Evolutionary conservation across 257 asterid genomes (phyloP), one percentile per base, ranked within the genome.

Genomic region (Avicennia marina): DNA sequence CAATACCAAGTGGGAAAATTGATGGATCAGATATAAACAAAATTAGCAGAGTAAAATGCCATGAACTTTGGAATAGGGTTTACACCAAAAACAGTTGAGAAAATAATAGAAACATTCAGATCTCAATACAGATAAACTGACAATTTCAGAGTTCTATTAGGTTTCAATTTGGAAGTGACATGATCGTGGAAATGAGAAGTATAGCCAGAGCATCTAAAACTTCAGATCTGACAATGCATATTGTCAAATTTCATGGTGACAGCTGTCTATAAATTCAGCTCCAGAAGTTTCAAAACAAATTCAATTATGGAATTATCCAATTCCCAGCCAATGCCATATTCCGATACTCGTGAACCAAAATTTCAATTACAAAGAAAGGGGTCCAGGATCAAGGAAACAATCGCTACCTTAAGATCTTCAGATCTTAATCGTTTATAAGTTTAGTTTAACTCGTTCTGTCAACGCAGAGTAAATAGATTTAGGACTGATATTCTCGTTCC

Each of bases 161-260:
- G 41, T 56, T 13, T 48, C 24, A n/a, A 24, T 55, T 46, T 26
- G 29, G 47, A 67, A 54, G 57, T 43, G 43, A 34, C 33, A 46
- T 15, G 13, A 53, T 24, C 38, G 27, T 9, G 16, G 17, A 39
- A 15, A 33, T 10, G 7, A 11, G 48, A 34, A 21, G 49, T 29
- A 56, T 15, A 40, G 12, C 13, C 31, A 9, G n/a, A 44, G 64
- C 68, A 58, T 53, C 55, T 11, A 31, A 39, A 45, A 40, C 45
- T 58, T 47, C 7, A 64, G 53, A 43, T 11, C 41, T n/a, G 47
- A 25, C 60, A 56, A 24, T n/a, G 24, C 10, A 43, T 12, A 38
- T 33, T 12, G n/a, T 45, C 22, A 45, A 18, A 48, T 20, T 57
- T 63, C 49, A 56, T 43, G 44, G 19, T 20, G 43, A 21, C 27